Evolutionary conservation across 495 filamentous ascomycete genomes (phyloP).

Genomic region (Aspergillus funiculosus): DNA sequence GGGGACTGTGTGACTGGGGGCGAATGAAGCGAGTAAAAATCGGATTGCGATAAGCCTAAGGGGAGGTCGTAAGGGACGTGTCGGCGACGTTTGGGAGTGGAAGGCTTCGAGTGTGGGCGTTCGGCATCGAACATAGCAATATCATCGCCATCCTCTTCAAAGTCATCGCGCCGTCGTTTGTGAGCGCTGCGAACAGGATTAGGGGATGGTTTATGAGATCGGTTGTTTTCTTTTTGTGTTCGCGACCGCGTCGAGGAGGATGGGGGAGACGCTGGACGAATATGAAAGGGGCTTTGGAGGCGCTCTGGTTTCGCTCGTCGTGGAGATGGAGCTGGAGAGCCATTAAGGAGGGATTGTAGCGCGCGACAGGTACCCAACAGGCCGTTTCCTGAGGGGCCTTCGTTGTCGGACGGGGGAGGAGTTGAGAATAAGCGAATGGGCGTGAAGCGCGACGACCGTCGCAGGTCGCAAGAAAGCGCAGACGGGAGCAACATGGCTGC

Average conservation of each 20-base stretch:
- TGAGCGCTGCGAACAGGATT: constrained; percentile 49
- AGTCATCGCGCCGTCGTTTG: constrained; percentile 55
- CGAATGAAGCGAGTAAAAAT: constrained; percentile 55
- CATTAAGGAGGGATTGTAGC: constrained; percentile 60
- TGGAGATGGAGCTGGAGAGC: constrained; percentile 35
- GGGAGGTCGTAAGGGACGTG: constrained; percentile 62
- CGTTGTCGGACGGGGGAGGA: constrained; percentile 52
- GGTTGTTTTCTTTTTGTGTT: constrained; percentile 10
- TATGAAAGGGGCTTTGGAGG: constrained; percentile 46
- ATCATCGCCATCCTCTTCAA: constrained; percentile 47
- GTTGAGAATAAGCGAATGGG: constrained; percentile 60
- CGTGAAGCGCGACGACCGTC: constrained; percentile 44
- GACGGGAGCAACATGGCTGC: constrained; percentile 64
- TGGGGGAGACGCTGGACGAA: constrained; percentile 49
- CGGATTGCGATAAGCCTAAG: constrained; percentile 56
- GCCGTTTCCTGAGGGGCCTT: constrained; percentile 48
- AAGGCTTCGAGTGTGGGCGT: constrained; percentile 34
- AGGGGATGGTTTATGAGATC: constrained; percentile 20
- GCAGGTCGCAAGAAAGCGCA: constrained; percentile 62
- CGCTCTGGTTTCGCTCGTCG: constrained; percentile 37
- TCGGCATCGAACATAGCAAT: constrained; percentile 35
- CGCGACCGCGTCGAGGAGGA: constrained; percentile 46
- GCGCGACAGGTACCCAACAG: constrained; percentile 65
- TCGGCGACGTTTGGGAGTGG: constrained; percentile 63
- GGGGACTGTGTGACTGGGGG: constrained; percentile 38